These are phyloP conservation scores for Pestalotiopsis sp. DNA, from an alignment of 2,329 filamentous ascomycete species.

Conservation along the genomic window DNA sequence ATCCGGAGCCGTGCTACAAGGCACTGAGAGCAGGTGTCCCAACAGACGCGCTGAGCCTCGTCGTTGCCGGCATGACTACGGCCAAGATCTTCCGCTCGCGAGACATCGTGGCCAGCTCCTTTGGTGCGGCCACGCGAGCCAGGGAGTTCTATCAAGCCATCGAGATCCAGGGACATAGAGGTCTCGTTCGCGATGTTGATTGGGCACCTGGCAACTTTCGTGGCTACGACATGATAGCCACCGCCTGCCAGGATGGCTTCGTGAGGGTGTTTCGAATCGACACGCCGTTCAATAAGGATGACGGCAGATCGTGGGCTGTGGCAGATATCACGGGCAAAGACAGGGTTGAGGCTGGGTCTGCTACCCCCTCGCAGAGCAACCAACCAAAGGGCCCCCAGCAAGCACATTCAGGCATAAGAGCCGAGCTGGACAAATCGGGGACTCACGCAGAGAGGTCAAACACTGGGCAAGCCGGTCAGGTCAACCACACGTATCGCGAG, in stretches of 20 bases:
- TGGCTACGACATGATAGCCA: slow-evolving; percentile 88
- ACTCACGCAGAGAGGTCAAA: slow-evolving; percentile 51
- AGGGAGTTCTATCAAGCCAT: slow-evolving; percentile 86
- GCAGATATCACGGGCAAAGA: slow-evolving; percentile 45
- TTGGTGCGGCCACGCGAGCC: slow-evolving; percentile 57
- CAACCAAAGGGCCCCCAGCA: slow-evolving; percentile 29
- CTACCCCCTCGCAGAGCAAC: background rate
- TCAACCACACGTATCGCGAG: slow-evolving; percentile 65
- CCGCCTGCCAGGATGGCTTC: slow-evolving; percentile 88
- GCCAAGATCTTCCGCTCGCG: slow-evolving; percentile 83
- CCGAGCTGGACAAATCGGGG: slow-evolving; percentile 54
- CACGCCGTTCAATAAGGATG: slow-evolving; percentile 53
- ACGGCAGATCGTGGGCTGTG: slow-evolving; percentile 53
- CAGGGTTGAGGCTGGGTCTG: slow-evolving; percentile 30
- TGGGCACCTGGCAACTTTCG: slow-evolving; percentile 93
- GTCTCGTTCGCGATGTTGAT: slow-evolving; percentile 82
- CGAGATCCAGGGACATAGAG: slow-evolving; percentile 72
- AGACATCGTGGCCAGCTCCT: slow-evolving; percentile 54
- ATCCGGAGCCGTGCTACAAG: slow-evolving; percentile 77
- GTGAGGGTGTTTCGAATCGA: slow-evolving; percentile 86
- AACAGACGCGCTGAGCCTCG: slow-evolving; percentile 75
- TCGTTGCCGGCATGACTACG: slow-evolving; percentile 82
- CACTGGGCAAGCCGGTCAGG: slow-evolving; percentile 64
- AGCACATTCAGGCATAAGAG: slow-evolving; percentile 52
- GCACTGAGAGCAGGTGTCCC: slow-evolving; percentile 82